Percentiles rank a stretch among this genome's conserved stretches.
Evolutionary conservation across 345 rosid genomes (phyloP).

Genomic region (Trapa bicornis): DNA sequence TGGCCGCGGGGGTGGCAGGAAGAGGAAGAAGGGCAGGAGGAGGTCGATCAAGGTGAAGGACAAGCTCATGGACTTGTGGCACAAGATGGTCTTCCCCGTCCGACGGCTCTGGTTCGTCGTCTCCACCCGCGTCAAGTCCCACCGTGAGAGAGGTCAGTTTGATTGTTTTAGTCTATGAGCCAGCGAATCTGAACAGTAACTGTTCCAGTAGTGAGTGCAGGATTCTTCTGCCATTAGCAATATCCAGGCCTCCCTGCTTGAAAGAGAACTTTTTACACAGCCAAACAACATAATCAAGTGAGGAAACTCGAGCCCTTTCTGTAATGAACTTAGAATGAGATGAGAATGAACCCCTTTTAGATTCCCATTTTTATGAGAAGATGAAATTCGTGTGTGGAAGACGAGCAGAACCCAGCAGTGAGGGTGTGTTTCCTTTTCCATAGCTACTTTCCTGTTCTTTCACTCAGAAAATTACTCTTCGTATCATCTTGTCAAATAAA

Average conservation of each 20-base stretch:
- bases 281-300: neutral
- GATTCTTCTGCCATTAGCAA: neutral
- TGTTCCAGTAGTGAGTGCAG: too few relatives aligned
- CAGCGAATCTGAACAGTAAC: too few relatives aligned
- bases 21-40: slow-evolving; percentile 3
- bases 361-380: neutral
- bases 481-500: too few relatives aligned
- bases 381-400: neutral
- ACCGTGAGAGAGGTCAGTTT: slow-evolving; percentile 28
- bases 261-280: neutral
- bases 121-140: slow-evolving; percentile 36
- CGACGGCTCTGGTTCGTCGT: slow-evolving; percentile 32
- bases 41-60: slow-evolving; percentile 8
- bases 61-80: slow-evolving; percentile 37
- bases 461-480: too few relatives aligned
- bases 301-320: neutral
- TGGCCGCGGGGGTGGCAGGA: slow-evolving; percentile 2
- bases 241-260: neutral
- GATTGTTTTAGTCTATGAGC: too few relatives aligned
- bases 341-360: neutral
- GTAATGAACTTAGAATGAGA: neutral
- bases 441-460: too few relatives aligned
- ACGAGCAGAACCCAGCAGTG: neutral
- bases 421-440: too few relatives aligned
- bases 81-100: slow-evolving; percentile 45